Base-by-base conservation (phyloP, 306 rosid species). In the Canavalia gladiata region DNA sequence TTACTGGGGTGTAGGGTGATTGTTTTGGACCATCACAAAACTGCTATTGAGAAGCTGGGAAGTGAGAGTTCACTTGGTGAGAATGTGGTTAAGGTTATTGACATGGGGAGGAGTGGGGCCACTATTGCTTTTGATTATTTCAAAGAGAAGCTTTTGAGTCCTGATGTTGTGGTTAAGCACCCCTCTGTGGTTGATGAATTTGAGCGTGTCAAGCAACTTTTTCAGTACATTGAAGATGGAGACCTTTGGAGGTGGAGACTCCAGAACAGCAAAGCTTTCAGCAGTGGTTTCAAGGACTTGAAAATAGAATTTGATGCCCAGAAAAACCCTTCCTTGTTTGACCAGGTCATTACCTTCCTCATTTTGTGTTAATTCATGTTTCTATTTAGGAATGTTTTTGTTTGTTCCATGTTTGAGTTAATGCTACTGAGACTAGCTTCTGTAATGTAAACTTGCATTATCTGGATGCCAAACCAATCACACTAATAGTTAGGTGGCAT, bases 181-280 rank as follows among this genome's bases (percentile, higher is more conserved):
- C 85, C 60, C 42, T 73, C 59, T 6, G 88, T 68, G 79, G 78
- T 85, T 13, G 42, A 80, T 43, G 86, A 84, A 79, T 93, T 88
- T 70, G 92, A 90, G 41, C 89, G 87, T 31, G 83, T 83, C 39
- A 42, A 85, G 47, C 62, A 66, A 68, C 82, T 95, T 68, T 93
- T 86, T 71, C 84, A 85, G 41, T 91, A 93, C 84, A 83, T 93
- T 72, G 99, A 95, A 86, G 99, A 91, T 80, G 99, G 87, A 25
- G 99, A 95, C 87, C 87, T 95, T 54, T 93, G 99, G 98, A 89
- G 89, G 84, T 95, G 98, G 98, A 89, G 76, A 54, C 96, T 93
- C 64, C 88, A 82, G 0, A 84, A 89, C 78, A 91, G 97, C 85
- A 95, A 93, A 67, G 97, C 97, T 90, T 92, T 95, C 63, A 88